Evolutionary conservation across 192 early-diverging fungal species (phyloP), one percentile per base, ranked within the genome.

Genomic region (Gryganskiella cystojenkinii): DNA sequence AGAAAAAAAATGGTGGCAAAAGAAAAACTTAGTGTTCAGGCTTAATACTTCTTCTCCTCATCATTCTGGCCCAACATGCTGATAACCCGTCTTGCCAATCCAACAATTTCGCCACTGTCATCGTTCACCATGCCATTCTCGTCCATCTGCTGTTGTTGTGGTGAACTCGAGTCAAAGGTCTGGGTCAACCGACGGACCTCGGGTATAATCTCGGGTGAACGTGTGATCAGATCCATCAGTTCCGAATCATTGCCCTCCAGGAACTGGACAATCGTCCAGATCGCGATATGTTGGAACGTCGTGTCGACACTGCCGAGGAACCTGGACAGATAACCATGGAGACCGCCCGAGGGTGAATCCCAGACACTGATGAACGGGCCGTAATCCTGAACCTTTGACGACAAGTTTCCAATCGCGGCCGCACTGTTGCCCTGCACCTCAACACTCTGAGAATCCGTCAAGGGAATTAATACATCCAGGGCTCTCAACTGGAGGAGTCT

Each of bases 221-320:
- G 60, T 31, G 61, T 78, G 50, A 78, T 78, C 50, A 69, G 43
- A 9, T 60, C 67, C 17, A 78, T 64, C 60, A 78, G 43, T 3
- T 69, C 56, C 2, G 45, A 6, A 15, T 78, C 61, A 10, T 51
- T 64, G 22, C 87, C 87, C 61, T 92, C 91, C 62, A 94, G 72
- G 75, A 94, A 89, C 84, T 93, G 90, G 20, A 91, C 84, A 69
- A 95, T 89, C 27, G 93, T 95, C 93, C 93, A 95, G 40, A 94
- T 85, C 4, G 90, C 93, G 67, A 95, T 89, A 19, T 95, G 93
- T 62, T 90, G 91, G 66, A 95, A 90, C 55, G 87, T 85, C 63
- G 87, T 87, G 55, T 91, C 90, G 20, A 82, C 76, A 27, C 88
- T 84, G 14, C 84, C 83, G 42, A 92, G 57, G 75, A 92, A 93